phyloP scores from a whole-genome alignment of 108 stramenopile genomes.

The Seminavis robusta region DNA sequence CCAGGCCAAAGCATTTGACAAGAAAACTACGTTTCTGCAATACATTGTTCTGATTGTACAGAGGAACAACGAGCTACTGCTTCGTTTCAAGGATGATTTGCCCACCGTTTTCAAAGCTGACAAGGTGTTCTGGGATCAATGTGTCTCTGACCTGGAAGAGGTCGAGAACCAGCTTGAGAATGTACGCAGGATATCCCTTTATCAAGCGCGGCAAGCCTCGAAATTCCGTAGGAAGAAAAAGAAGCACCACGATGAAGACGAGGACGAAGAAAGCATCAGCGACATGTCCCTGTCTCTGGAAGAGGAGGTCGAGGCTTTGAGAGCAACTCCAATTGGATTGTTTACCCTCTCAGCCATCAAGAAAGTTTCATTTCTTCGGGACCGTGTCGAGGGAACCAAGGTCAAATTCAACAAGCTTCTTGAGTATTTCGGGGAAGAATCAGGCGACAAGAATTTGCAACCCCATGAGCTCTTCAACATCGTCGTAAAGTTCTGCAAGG shows the following conservation, averaged over 20 bases:
- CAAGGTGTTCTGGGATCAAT: conserved; percentile 84
- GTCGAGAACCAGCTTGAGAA: conserved; percentile 82
- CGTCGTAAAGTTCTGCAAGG: conserved; percentile 65
- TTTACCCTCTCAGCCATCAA: conserved; percentile 84
- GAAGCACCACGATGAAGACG: conserved; percentile 33
- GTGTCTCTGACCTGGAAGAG: conserved; percentile 72
- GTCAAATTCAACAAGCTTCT: conserved; percentile 52
- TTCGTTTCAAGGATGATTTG: conserved; percentile 77
- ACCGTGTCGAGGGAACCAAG: conserved; percentile 74
- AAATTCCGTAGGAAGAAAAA: conserved; percentile 24
- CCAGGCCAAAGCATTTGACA: conserved; percentile 95
- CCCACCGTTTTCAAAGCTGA: conserved; percentile 75
- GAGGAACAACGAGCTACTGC: conserved; percentile 75
- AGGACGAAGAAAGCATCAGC: conserved; percentile 54
- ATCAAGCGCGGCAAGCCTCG: conserved; percentile 41
- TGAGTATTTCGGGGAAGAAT: conserved; percentile 83
- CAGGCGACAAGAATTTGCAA: conserved; percentile 51
- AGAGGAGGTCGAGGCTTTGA: conserved; percentile 72
- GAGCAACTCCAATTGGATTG: conserved; percentile 67
- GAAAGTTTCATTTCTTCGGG: conserved; percentile 78
- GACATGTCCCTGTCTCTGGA: conserved; percentile 63
- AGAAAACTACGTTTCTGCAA: conserved; percentile 95
- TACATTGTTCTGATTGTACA: conserved; percentile 87
- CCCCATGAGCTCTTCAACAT: conserved; percentile 85
- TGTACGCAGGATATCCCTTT: conserved; percentile 63